Conservation (phyloP, 805 yeast species). For the Metschnikowia proteae region DNA sequence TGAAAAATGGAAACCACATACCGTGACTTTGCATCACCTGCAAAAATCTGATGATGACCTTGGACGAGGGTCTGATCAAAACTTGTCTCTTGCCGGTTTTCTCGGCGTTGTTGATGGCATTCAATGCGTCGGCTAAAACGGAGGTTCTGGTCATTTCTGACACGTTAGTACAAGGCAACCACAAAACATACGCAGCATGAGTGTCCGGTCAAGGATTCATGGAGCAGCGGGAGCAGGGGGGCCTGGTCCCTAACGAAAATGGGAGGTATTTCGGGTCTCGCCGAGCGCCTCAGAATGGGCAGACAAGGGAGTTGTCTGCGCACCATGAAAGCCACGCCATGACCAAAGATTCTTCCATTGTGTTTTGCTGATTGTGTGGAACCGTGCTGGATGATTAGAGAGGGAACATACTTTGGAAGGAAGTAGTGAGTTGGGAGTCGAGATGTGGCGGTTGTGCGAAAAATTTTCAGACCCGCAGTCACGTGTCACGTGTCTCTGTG, state of each 20-base stretch:
- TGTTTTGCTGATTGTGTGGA: slow-evolving; percentile 19
- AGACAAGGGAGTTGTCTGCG: not conserved
- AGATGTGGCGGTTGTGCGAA: not conserved
- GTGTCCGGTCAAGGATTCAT: slow-evolving; percentile 22
- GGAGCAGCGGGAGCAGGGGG: slow-evolving; percentile 11
- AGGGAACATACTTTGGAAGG: not conserved
- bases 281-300: slow-evolving; percentile 2
- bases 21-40: slow-evolving; percentile 34
- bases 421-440: not conserved
- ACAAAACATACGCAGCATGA: slow-evolving; percentile 23
- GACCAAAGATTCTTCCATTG: slow-evolving; percentile 17
- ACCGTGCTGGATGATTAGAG: not conserved
- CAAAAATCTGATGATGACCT: slow-evolving; percentile 32
- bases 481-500: no score
- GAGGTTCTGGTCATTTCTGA: slow-evolving; percentile 32
- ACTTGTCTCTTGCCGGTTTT: slow-evolving; percentile 37
- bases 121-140: slow-evolving; percentile 35
- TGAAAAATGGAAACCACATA: slow-evolving; percentile 8
- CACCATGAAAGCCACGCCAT: slow-evolving; percentile 1
- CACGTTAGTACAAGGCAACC: slow-evolving; percentile 19
- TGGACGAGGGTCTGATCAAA: slow-evolving; percentile 35
- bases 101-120: slow-evolving; percentile 36
- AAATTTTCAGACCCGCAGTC: no score
- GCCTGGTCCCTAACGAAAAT: slow-evolving; percentile 2
- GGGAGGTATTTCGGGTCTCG: slow-evolving; percentile 14